phyloP scores from a whole-genome alignment of 2,329 filamentous ascomycete species.

The Colletotrichum tabaci region DNA sequence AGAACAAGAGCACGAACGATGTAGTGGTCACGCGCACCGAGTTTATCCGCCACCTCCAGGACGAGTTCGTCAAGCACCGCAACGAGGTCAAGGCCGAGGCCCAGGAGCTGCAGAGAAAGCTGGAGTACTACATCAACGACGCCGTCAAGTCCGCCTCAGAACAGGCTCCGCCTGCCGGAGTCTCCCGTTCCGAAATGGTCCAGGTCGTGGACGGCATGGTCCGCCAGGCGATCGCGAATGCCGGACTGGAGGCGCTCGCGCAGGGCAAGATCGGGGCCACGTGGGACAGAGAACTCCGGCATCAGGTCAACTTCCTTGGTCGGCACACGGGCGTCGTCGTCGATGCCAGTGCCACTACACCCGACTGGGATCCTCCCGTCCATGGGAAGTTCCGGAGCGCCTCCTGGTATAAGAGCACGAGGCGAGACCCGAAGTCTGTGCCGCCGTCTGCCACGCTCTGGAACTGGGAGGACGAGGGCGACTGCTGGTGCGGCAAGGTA shows the following conservation, averaged over 20 bases:
- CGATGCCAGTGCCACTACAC: constrained; percentile 71
- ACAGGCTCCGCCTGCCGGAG: constrained; percentile 47
- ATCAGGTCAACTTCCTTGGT: constrained; percentile 82
- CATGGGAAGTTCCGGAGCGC: constrained; percentile 42
- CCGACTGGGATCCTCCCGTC: constrained; percentile 62
- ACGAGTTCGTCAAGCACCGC: constrained; percentile 56
- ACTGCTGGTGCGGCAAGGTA: constrained; percentile 86
- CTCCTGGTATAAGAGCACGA: neutral
- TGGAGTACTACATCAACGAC: constrained; percentile 53
- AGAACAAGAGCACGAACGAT: constrained; percentile 50
- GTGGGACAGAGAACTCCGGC: constrained; percentile 60
- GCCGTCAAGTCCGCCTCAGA: constrained; percentile 48
- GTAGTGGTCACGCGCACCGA: constrained; percentile 63
- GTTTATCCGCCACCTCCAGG: constrained; percentile 61
- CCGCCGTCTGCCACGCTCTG: constrained; percentile 65
- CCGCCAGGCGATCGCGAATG: constrained; percentile 59
- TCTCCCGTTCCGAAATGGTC: constrained; percentile 59
- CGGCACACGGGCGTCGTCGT: constrained; percentile 76
- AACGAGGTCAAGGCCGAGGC: constrained; percentile 59
- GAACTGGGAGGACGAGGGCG: constrained; percentile 83
- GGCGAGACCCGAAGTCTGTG: too few relatives aligned
- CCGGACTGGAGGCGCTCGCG: constrained; percentile 63
- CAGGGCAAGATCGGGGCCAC: constrained; percentile 62
- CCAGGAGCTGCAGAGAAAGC: constrained; percentile 52
- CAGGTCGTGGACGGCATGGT: constrained; percentile 59